Percentiles rank a stretch among this genome's conserved stretches.
phyloP scores from a whole-genome alignment of 2,329 filamentous ascomycete species.

The Fonsecaea pedrosoi region DNA sequence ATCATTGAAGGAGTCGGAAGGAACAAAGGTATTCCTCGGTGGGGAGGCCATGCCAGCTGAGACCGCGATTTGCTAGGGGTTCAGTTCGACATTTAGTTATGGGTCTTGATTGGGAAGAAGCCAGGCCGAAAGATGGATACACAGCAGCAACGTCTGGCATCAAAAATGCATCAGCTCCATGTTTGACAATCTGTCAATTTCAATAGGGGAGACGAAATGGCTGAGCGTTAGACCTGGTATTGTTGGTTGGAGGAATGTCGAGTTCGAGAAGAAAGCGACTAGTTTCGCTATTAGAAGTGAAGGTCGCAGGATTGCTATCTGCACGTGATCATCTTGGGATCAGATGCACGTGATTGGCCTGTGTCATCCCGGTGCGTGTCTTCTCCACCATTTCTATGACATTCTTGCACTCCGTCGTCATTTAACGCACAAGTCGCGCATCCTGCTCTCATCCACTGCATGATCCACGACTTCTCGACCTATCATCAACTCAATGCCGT shows the following conservation, averaged over 20 bases:
- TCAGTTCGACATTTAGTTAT: constrained; percentile 1
- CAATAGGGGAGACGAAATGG: neutral
- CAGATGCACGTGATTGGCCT: neutral
- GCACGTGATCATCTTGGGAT: neutral
- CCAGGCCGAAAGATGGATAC: neutral
- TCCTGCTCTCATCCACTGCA: neutral
- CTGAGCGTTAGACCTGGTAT: neutral
- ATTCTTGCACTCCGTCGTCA: neutral
- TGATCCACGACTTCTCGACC: constrained; percentile 13
- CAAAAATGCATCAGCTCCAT: neutral
- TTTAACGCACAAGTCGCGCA: constrained; percentile 37
- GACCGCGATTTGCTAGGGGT: neutral
- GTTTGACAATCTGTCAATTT: neutral
- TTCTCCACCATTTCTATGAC: neutral
- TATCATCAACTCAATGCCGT: constrained; percentile 10
- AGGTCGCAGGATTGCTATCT: neutral
- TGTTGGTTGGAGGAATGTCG: neutral
- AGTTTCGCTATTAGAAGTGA: neutral
- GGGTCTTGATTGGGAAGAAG: constrained; percentile 20
- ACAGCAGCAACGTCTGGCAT: neutral
- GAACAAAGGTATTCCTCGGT: constrained; percentile 8
- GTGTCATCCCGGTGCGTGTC: neutral
- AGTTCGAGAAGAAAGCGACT: neutral
- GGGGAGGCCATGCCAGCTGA: constrained; percentile 27
- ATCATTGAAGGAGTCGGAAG: constrained; percentile 11